A percentile compares a stretch with the other conserved stretches of the same genome.
Conservation (phyloP, 2,329 filamentous ascomycete genomes). For the Fonsecaea pedrosoi region DNA sequence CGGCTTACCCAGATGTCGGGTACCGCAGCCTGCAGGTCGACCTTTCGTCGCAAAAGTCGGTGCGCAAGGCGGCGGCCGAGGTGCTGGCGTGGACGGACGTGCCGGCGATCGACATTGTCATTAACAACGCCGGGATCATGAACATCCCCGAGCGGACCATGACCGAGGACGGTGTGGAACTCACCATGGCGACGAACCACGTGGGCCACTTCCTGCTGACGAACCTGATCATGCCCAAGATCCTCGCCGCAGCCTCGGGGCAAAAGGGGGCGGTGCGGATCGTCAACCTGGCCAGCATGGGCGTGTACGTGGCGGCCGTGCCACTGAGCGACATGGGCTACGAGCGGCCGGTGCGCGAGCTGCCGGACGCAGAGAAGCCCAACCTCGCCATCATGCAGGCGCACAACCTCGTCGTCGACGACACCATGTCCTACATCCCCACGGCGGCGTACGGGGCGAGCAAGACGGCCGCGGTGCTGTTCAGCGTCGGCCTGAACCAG, state of each 20-base stretch:
- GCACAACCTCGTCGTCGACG: conserved; percentile 7
- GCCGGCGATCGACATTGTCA: conserved; percentile 44
- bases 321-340: conserved; percentile 7
- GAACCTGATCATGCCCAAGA: conserved; percentile 18
- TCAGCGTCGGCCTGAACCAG: conserved; percentile 19
- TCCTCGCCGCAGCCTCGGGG: conserved; percentile 3
- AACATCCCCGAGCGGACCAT: conserved; percentile 40
- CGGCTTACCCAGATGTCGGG: conserved; percentile 33
- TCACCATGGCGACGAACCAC: conserved; percentile 50
- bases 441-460: conserved; percentile 11
- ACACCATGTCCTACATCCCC: conserved; percentile 14
- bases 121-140: conserved; percentile 49
- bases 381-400: conserved; percentile 19
- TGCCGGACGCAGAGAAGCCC: conserved; percentile 17
- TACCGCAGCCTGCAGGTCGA: conserved; percentile 45
- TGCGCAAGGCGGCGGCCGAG: conserved; percentile 45
- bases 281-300: conserved; percentile 17
- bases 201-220: conserved; percentile 35
- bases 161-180: conserved; percentile 48
- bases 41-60: conserved; percentile 43
- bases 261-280: conserved; percentile 11
- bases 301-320: conserved; percentile 10
- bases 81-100: conserved; percentile 39
- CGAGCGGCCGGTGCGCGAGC: conserved; percentile 7
- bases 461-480: conserved; percentile 22